Percentiles rank a stretch among this genome's conserved stretches.
These are phyloP conservation scores for Globomyces pollinis-pini DNA, from an alignment of 192 early-diverging fungal genomes.

Conservation along the genomic window DNA sequence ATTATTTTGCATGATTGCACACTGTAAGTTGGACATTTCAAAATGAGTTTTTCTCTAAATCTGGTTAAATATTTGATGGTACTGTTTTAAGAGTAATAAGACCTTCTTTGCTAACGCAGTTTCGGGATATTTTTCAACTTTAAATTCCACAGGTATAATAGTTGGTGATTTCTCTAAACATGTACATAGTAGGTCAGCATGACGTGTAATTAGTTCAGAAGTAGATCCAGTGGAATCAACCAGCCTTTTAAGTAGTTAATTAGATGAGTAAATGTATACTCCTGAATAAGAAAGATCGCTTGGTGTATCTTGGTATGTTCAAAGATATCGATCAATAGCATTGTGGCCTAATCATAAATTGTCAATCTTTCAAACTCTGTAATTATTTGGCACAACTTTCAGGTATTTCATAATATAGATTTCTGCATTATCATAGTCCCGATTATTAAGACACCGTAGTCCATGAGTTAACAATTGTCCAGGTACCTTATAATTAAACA, in stretches of 20 bases:
- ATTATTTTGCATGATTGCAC: no score
- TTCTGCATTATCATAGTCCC: background rate
- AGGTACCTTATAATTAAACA: background rate
- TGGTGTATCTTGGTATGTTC: background rate
- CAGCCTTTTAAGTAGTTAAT: background rate
- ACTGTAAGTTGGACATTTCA: no score
- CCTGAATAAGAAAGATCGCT: background rate
- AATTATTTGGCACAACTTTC: background rate
- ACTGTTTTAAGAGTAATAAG: no score
- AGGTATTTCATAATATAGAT: slow-evolving; percentile 1
- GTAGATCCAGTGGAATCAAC: background rate
- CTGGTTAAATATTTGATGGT: no score
- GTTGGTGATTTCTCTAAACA: no score
- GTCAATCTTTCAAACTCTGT: background rate
- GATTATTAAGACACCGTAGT: background rate
- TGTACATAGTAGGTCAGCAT: no score
- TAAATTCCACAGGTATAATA: no score
- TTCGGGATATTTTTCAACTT: no score
- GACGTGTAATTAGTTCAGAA: no score
- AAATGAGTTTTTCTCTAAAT: no score
- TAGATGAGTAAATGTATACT: background rate
- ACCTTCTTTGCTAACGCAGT: no score
- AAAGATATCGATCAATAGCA: background rate
- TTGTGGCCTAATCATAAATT: background rate
- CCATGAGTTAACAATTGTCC: slow-evolving; percentile 1